Evolutionary conservation across 495 filamentous ascomycete genomes (phyloP), one percentile per base, ranked within the genome.

Genomic region (Aspergillus sclerotiicarbonarius): DNA sequence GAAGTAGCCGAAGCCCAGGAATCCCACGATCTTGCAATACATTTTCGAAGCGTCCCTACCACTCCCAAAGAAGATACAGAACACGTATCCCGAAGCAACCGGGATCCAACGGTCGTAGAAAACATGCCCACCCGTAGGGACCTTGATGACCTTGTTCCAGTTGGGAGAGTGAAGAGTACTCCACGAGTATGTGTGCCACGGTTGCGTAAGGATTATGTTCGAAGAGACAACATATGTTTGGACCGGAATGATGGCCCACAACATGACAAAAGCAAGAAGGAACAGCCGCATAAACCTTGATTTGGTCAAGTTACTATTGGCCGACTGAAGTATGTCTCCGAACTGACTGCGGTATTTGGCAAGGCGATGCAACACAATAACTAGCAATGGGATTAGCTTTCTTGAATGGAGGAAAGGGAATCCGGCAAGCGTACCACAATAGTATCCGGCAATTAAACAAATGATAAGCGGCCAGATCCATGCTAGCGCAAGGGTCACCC

Each of bases 61-160:
- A 15, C 87, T 82, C 30, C 94, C 94, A 65, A 96, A 96, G 76
- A 92, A 88, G 37, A 84, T 54, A 61, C 95, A 90, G 13, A 90
- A 76, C 47, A 85, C 59, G 46, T 87, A 76, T 0, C 82, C 82
- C 1, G 82, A 74, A 1, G 75, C 74, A 51, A 90, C 78, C 8
- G 85, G 72, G 35, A 88, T 81, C 85, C 87, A 97, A 46, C 83
- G 80, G 64, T 90, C 83, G 60, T 84, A 82, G 57, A 82, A 70
- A 15, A 86, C 73, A 0, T 73, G 45, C 29, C 83, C 76, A 54
- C 76, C 62, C 9, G 83, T 82, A 0, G 85, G 85, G 2, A 88
- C 70, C 67, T 84, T 88, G 16, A 80, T 55, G 72, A 96, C 83
- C 13, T 68, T 68, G 56, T 76, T 57, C 85, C 86, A 92, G 21